phyloP scores from a whole-genome alignment of 768 basidiomycete species.

The Podaxis sp. region DNA sequence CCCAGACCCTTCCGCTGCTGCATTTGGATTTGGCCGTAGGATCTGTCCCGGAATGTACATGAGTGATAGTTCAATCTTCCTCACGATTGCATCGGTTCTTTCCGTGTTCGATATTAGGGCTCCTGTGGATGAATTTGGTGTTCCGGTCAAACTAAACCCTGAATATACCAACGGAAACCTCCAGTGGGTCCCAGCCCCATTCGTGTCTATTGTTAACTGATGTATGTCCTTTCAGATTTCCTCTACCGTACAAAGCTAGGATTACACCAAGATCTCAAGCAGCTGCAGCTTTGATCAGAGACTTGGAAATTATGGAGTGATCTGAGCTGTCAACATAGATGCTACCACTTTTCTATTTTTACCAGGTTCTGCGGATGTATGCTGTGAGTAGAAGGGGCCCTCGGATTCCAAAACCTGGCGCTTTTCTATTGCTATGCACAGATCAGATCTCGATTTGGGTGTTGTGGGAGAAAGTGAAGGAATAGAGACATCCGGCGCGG shows the following conservation, averaged over 20 bases:
- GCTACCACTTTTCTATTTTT: background rate
- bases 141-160: background rate
- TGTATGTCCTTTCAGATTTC: background rate
- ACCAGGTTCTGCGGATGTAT: too few species aligned
- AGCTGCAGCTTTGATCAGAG: background rate
- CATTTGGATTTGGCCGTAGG: constrained; percentile 20
- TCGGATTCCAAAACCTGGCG: too few species aligned
- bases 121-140: constrained; percentile 10
- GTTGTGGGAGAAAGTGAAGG: too few species aligned
- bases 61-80: constrained; percentile 16
- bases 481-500: too few species aligned
- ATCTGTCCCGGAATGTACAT: constrained; percentile 21
- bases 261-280: constrained; percentile 5
- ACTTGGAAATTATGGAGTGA: background rate
- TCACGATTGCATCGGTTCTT: constrained; percentile 15
- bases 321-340: background rate
- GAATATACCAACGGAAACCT: constrained; percentile 1
- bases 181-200: background rate
- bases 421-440: too few species aligned
- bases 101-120: constrained; percentile 9
- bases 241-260: background rate
- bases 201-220: background rate
- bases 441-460: too few species aligned
- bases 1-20: constrained; percentile 11
- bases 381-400: too few species aligned